A percentile compares a stretch with the other conserved stretches of the same genome.
Evolutionary conservation across 805 yeast genomes (phyloP).

Genomic region (Candida krabiensis): DNA sequence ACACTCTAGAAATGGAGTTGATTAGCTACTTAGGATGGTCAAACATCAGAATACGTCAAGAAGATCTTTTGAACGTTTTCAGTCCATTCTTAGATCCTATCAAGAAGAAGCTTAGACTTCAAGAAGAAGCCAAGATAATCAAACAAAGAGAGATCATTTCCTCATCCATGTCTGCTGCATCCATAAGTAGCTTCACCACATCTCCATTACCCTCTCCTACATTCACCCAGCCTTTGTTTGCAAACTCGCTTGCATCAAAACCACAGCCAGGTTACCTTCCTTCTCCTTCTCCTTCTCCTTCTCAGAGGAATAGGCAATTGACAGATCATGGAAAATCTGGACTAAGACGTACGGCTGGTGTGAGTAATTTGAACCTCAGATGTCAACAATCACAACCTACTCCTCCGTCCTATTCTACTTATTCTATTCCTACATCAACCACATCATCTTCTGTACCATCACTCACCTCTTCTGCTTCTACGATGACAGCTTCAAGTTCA

Average conservation of each 20-base stretch:
- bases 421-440: slow-evolving; percentile 29
- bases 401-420: slow-evolving; percentile 13
- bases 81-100: slow-evolving; percentile 77
- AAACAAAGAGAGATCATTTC: slow-evolving; percentile 13
- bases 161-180: slow-evolving; percentile 1
- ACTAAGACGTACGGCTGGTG: slow-evolving; percentile 15
- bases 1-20: slow-evolving; percentile 87
- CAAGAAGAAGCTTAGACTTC: slow-evolving; percentile 46
- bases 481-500: slow-evolving; percentile 28
- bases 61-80: slow-evolving; percentile 67
- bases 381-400: slow-evolving; percentile 10
- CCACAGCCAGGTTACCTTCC: slow-evolving; percentile 11
- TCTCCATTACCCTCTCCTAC: slow-evolving; percentile 7
- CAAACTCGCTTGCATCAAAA: slow-evolving; percentile 8
- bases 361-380: slow-evolving; percentile 13
- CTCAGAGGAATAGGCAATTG: slow-evolving; percentile 3
- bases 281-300: slow-evolving; percentile 13
- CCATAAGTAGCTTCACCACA: background rate
- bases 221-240: slow-evolving; percentile 13
- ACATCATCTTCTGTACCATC: slow-evolving; percentile 40
- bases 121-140: slow-evolving; percentile 17
- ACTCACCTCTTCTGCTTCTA: slow-evolving; percentile 35
- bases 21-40: slow-evolving; percentile 85
- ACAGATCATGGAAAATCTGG: background rate
- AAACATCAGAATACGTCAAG: slow-evolving; percentile 58